Evolutionary conservation across 768 basidiomycete species (phyloP).

Genomic region (Cystofilobasidium bisporidii): DNA sequence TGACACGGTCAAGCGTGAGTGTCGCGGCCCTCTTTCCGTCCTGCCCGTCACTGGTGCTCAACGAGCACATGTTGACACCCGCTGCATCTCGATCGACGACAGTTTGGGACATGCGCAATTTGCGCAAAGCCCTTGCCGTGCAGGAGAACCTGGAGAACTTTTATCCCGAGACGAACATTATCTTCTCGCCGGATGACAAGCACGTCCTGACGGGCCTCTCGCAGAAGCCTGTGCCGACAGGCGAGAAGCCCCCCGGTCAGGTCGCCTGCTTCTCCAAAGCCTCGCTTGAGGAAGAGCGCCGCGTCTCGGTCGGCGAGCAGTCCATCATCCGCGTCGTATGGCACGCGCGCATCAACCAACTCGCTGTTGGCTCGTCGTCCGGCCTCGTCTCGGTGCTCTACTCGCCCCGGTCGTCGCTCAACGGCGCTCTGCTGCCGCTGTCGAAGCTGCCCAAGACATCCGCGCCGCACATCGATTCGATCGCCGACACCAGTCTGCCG

Average conservation of each 20-base stretch:
- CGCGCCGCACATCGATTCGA: conserved; percentile 65
- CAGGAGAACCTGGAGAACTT: conserved; percentile 58
- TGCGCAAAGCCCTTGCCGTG: conserved; percentile 77
- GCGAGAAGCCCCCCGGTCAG: conserved; percentile 50
- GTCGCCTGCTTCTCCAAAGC: conserved; percentile 65
- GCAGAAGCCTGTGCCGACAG: conserved; percentile 44
- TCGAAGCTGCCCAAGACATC: conserved; percentile 77
- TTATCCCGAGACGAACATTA: conserved; percentile 86
- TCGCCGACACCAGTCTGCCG: conserved; percentile 51
- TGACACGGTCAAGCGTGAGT: conserved; percentile 87
- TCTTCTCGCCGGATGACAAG: conserved; percentile 90
- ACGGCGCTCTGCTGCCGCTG: conserved; percentile 82
- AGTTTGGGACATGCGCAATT: conserved; percentile 92
- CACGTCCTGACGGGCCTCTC: conserved; percentile 65
- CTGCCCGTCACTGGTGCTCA: no score
- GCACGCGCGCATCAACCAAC: conserved; percentile 98
- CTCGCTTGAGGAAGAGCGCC: conserved; percentile 49
- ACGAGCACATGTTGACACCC: no score
- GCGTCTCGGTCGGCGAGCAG: conserved; percentile 38
- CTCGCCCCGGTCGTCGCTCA: conserved; percentile 77
- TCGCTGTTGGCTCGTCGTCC: conserved; percentile 75
- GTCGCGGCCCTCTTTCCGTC: background rate
- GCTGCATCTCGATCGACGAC: conserved; percentile 1
- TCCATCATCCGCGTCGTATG: conserved; percentile 77
- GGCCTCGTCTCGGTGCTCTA: conserved; percentile 85